Conservation (phyloP, 305 asterid genomes). For the Striga hermonthica region DNA sequence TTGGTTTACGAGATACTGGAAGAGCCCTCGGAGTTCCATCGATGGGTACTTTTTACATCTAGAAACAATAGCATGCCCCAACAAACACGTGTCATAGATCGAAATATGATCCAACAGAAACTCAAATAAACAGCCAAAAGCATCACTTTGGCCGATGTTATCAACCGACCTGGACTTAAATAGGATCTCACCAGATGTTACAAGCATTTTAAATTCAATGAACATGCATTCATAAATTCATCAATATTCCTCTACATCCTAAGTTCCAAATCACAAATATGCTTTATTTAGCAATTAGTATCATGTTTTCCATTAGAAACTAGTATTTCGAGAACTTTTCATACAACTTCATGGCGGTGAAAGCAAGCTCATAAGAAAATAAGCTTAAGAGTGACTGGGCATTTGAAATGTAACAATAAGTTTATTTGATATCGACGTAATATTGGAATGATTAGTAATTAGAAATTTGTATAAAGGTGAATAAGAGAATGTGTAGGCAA, state of each 20-base stretch:
- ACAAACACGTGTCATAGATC: slow-evolving; percentile 23
- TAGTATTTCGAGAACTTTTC: too few relatives aligned
- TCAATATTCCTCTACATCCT: neutral
- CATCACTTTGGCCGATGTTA: slow-evolving; percentile 12
- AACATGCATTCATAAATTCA: neutral
- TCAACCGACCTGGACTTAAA: slow-evolving; percentile 10
- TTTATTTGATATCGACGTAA: too few relatives aligned
- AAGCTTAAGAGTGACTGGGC: too few relatives aligned
- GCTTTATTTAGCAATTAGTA: neutral
- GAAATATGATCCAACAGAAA: slow-evolving; percentile 31
- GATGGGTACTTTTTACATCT: slow-evolving; percentile 99
- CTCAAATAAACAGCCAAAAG: slow-evolving; percentile 19
- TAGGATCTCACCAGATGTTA: slow-evolving; percentile 13
- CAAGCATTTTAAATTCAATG: slow-evolving; percentile 14
- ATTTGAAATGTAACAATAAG: too few relatives aligned
- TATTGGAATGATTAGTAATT: too few relatives aligned
- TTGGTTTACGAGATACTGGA: slow-evolving; percentile 97
- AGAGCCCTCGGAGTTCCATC: slow-evolving; percentile 98
- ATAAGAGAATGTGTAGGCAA: too few relatives aligned
- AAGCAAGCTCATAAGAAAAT: too few relatives aligned
- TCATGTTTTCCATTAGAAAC: too few relatives aligned
- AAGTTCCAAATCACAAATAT: slow-evolving; percentile 10
- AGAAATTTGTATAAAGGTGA: too few relatives aligned
- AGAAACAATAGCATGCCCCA: slow-evolving; percentile 31
- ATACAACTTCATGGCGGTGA: too few relatives aligned